These are phyloP conservation scores for Erodium moschatum DNA, from an alignment of 441 rosid genomes.

Conservation along the genomic window DNA sequence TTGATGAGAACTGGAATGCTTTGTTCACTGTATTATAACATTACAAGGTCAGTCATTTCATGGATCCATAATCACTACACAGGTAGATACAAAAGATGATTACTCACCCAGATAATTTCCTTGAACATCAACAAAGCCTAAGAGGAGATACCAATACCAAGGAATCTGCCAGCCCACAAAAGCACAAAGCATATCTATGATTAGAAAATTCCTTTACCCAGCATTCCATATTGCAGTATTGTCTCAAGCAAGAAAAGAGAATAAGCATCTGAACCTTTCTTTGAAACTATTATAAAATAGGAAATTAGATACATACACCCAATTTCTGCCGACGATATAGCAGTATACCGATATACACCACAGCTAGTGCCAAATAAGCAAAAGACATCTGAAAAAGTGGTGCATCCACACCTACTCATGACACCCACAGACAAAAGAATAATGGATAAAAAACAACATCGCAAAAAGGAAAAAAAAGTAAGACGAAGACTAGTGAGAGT, in stretches of 20 bases:
- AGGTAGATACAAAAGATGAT: not conserved
- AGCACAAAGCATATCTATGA: not conserved
- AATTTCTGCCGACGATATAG: not conserved
- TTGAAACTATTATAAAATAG: not conserved
- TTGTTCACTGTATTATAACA: slow-evolving; percentile 37
- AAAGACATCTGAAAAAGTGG: slow-evolving; percentile 2
- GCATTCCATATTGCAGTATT: no score
- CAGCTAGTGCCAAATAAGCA: not conserved
- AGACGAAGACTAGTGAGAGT: no score
- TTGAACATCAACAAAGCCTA: slow-evolving; percentile 53
- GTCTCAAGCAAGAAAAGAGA: no score
- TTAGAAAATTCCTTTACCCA: not conserved
- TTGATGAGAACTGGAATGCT: slow-evolving; percentile 59
- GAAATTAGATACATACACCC: not conserved
- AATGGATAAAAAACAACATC: not conserved
- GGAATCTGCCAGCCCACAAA: slow-evolving; percentile 24
- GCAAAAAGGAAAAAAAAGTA: no score
- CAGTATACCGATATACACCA: slow-evolving; percentile 1
- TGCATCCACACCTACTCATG: slow-evolving; percentile 5
- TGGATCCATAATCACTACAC: not conserved
- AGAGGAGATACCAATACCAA: slow-evolving; percentile 61
- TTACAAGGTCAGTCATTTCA: slow-evolving; percentile 3
- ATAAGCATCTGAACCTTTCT: no score
- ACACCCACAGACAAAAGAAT: not conserved
- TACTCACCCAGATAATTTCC: slow-evolving; percentile 20